Evolutionary conservation across 257 asterid genomes (phyloP), one percentile per base, ranked within the genome.

Genomic region (Rauvolfia tetraphylla): DNA sequence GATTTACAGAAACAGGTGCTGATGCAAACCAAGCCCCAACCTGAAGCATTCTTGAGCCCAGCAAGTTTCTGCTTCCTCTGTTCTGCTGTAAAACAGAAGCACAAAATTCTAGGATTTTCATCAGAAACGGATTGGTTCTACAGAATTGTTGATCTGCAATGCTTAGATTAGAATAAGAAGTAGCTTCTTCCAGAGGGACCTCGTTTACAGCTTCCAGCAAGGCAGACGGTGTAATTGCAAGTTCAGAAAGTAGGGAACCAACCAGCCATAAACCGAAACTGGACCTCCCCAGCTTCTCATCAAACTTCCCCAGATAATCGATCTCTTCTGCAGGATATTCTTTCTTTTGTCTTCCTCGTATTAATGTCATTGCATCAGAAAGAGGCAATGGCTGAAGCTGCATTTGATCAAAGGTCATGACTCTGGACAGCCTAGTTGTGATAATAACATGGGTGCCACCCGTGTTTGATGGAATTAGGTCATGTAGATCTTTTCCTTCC

Each of bases 401-500:
- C 89, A 90, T 76, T 7, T 85, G 84, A 31, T 93, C 97, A n/a
- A 88, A 78, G 83, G 74, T 90, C 96, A 89, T 88, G 36, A 89
- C 91, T 66, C 78, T 79, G 0, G 90, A 49, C 39, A 92, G 90
- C 80, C 95, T 80, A 6, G 95, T 88, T 13, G 97, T 92, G 87
- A 92, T 86, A 48, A 93, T 89, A 13, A 92, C 96, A 75, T 93
- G 97, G 36, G 97, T 89, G 25, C 96, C 96, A 6, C 97, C 96
- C 0, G 97, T 89, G 83, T 92, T 90, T 73, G 97, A 78, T 5
- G 97, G 98, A 18, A 93, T 85, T 54, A 93, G 79, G 68, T 93
- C 97, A 59, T 88, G 93, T 15, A 93, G 82, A 83, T 93, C 97
- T 78, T 89, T 93, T 1, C 94, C 97, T 58, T 93, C 97, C 97